Base-by-base conservation (phyloP, 106 monocot genomes). In the Gastrodia elata region DNA sequence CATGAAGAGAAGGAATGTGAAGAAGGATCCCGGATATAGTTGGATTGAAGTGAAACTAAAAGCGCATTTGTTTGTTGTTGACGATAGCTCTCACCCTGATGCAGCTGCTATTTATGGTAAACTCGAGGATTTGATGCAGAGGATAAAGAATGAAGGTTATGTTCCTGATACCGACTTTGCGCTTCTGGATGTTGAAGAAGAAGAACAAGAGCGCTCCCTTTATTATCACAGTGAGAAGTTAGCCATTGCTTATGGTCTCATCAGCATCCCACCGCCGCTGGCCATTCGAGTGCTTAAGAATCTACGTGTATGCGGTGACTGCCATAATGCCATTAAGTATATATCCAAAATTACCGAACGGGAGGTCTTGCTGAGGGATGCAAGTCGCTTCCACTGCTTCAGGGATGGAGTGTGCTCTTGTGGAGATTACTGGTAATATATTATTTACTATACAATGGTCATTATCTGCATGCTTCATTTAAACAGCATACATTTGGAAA, bases 1-100 rank as follows among this genome's bases (percentile, higher is more conserved):
- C 15, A 92, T 92, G 92, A 84, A 78, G 40, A 74, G 32, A 30
- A 88, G 71, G 36, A 88, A 80, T 68, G 77, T 88, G 39, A 88
- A 67, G 72, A 92, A 88, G 75, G 88, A 92, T 79, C 84, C 92
- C 67, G 88, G 92, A 26, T 82, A 74, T 76, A 88, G 92, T 69
- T 87, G 83, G 86, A 77, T 87, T 68, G 86, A 80, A 42, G 70
- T 77, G 40, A 79, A 80, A 70, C 76, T 80, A 40, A 81, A 84
- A 59, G 46, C 74, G 65, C 81, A 85, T 70, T 72, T 81, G 43
- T 85, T 85, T 61, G 68, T 76, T 38, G 85, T 73, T 14, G 76
- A 78, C 78, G 84, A 85, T 44, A 65, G 44, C 13, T 81, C 81
- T 52, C 87, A 91, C 30, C 85, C 87, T 10, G 84, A 81, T 39